These are phyloP conservation scores for Boletus tomentosulus DNA, from an alignment of 768 basidiomycete species.

Conservation along the genomic window DNA sequence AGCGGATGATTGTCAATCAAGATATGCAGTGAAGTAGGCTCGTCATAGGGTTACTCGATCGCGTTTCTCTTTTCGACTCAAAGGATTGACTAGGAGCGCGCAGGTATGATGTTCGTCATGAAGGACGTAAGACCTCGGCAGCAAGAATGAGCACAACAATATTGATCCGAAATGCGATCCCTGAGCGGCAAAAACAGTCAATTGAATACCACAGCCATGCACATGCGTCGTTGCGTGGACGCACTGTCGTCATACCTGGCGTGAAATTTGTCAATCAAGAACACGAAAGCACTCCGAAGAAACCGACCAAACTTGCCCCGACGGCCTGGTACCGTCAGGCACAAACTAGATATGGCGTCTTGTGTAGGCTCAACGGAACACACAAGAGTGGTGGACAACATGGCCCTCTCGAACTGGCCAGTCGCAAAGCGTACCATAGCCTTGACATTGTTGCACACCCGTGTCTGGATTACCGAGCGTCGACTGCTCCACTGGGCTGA, in stretches of 20 bases:
- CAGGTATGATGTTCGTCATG: neutral
- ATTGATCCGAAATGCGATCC: neutral
- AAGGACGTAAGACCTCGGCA: neutral
- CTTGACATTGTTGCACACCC: neutral
- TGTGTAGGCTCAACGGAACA: conserved; percentile 1
- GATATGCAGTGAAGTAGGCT: neutral
- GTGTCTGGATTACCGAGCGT: neutral
- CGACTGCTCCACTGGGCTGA: neutral
- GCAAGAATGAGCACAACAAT: neutral
- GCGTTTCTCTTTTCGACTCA: neutral
- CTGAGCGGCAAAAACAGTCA: neutral
- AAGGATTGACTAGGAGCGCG: neutral
- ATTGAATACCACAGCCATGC: neutral
- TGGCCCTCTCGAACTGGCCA: conserved; percentile 12
- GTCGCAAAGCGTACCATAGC: conserved; percentile 8
- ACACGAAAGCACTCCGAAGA: neutral
- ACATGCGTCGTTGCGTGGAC: neutral
- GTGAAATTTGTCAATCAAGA: neutral
- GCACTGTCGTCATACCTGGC: neutral
- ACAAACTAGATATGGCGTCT: conserved; percentile 12
- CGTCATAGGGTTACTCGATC: neutral
- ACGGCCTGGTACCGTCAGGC: neutral
- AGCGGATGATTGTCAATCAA: neutral
- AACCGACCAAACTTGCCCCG: neutral
- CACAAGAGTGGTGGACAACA: conserved; percentile 16